These are phyloP conservation scores for Termitomyces titanicus DNA, from an alignment of 768 basidiomycete genomes.

Conservation along the genomic window DNA sequence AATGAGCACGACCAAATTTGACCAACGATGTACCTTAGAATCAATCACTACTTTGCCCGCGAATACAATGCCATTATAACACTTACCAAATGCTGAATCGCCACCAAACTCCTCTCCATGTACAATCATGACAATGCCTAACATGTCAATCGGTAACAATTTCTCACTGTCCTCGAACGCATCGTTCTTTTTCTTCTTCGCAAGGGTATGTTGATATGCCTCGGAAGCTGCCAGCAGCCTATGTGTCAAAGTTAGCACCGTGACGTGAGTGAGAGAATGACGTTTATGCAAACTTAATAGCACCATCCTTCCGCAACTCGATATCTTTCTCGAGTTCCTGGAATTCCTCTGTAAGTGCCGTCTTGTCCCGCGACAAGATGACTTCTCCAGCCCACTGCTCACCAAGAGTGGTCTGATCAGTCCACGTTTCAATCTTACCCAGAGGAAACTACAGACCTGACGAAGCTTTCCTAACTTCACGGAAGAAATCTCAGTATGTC, in stretches of 20 bases:
- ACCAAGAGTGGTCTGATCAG: slow-evolving; percentile 30
- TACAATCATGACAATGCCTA: slow-evolving; percentile 84
- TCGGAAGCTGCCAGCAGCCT: slow-evolving; percentile 74
- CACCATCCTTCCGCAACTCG: slow-evolving; percentile 72
- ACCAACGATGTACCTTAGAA: slow-evolving; percentile 64
- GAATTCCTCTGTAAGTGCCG: slow-evolving; percentile 74
- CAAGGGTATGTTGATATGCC: slow-evolving; percentile 64
- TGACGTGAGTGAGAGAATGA: background rate
- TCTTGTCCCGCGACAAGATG: slow-evolving; percentile 81
- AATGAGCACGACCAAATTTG: slow-evolving; percentile 78
- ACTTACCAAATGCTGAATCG: slow-evolving; percentile 67
- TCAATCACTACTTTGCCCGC: background rate
- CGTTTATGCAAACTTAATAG: slow-evolving; percentile 54
- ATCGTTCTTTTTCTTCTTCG: slow-evolving; percentile 72
- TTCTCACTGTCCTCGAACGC: slow-evolving; percentile 65
- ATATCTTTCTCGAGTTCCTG: slow-evolving; percentile 80
- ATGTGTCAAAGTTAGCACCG: background rate
- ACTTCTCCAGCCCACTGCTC: slow-evolving; percentile 86
- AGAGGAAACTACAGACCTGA: slow-evolving; percentile 52
- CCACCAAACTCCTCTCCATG: slow-evolving; percentile 82
- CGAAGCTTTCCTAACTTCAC: slow-evolving; percentile 70
- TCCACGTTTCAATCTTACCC: slow-evolving; percentile 2
- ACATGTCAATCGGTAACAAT: slow-evolving; percentile 68
- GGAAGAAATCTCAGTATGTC: background rate
- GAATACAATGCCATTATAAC: background rate